Evolutionary conservation across 441 rosid species (phyloP), one percentile per base, ranked within the genome.

Genomic region (Lepidium campestre): DNA sequence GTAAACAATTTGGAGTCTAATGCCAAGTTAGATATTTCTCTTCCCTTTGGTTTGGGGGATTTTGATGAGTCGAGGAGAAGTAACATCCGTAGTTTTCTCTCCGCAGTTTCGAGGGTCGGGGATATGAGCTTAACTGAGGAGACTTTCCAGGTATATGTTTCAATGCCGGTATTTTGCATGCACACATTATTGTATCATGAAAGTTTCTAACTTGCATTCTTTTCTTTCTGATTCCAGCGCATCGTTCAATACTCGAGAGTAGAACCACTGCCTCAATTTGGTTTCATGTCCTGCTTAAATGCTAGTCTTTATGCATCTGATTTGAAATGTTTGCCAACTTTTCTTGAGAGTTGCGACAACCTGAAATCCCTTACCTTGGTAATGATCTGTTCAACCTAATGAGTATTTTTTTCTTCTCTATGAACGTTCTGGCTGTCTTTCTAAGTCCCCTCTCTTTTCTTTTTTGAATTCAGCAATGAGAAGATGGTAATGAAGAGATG

Each of bases 271-370:
- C 55, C 56, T 46, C 67, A 9, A 0, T 46, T 61, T 61, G 1
- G 5, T n/a, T 20, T 7, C 67, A 10, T 62, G 67, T 48, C 67
- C 36, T 0, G 11, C 8, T 10, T 62, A 11, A 1, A 2, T 22
- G 35, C 10, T n/a, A 14, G 35, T 47, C n/a, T 46, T 15, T 19
- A 3, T 23, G 5, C 41, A 20, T 34, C 35, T 14, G n/a, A 35
- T 22, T 29, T 62, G 29, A 7, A 47, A 3, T 32, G 31, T 10
- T 19, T 62, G 20, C 14, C 45, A 20, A 62, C 15, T 0, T 34
- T 62, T 62, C 67, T 47, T n/a, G 56, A 45, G 20, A 13, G 57
- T 35, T 47, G 46, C 57, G 46, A 22, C 3, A 62, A 62, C n/a
- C 6, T 62, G 23, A 62, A 47, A 15, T 47, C 23, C 6, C 15